Conservation (phyloP, 495 filamentous ascomycete species). For the Aspergillus avenaceus region DNA sequence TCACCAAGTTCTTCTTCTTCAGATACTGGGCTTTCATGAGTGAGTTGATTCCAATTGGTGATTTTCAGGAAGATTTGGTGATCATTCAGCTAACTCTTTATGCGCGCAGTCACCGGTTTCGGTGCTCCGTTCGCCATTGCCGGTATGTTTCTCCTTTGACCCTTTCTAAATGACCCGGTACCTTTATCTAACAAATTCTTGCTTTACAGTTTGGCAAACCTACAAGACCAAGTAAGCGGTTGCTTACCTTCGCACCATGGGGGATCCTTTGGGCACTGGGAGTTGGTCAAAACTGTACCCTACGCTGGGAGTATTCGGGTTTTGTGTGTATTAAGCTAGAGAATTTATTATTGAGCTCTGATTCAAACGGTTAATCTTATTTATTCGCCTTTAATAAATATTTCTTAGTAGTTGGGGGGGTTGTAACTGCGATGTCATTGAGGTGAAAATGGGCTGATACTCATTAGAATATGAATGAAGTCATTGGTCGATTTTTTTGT, state of each 20-base stretch:
- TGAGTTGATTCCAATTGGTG: conserved; percentile 36
- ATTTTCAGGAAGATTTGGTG: conserved; percentile 4
- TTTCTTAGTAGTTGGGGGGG: neutral
- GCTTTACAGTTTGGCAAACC: conserved; percentile 75
- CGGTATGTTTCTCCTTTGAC: conserved; percentile 56
- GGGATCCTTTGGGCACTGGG: conserved; percentile 11
- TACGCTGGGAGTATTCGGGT: conserved; percentile 24
- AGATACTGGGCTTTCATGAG: conserved; percentile 80
- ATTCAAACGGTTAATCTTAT: conserved; percentile 1
- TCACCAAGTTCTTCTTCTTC: conserved; percentile 75
- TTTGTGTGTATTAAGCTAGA: conserved; percentile 45
- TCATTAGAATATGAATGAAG: conserved; percentile 46
- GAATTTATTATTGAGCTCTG: conserved; percentile 28
- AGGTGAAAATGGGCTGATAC: conserved; percentile 10
- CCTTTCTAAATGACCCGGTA: too few relatives aligned
- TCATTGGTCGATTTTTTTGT: conserved; percentile 42
- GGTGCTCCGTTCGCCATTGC: conserved; percentile 75
- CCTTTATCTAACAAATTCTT: conserved; percentile 22
- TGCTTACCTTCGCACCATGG: conserved; percentile 15
- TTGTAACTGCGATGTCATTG: conserved; percentile 4
- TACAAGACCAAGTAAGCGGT: conserved; percentile 57
- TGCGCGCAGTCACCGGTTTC: conserved; percentile 63
- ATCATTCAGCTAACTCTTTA: conserved; percentile 27
- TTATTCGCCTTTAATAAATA: neutral
- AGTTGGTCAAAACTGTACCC: conserved; percentile 21